Conservation (phyloP, 345 rosid species). For the Citrus inodora region DNA sequence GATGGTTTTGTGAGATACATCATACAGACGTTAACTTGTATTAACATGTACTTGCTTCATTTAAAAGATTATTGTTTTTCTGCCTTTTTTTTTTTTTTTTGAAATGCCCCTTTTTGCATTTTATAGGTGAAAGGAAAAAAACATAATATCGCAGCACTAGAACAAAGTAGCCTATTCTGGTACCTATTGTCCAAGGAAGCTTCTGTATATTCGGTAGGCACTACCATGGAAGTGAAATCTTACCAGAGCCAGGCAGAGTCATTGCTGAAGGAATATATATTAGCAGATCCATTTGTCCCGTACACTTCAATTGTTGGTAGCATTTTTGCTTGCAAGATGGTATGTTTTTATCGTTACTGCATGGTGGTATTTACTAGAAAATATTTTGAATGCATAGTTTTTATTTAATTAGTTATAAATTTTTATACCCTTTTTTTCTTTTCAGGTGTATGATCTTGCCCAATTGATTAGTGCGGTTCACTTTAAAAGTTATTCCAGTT, state of each 20-base stretch:
- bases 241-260: constrained; percentile 52
- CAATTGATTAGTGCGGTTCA: constrained; percentile 46
- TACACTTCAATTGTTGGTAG: constrained; percentile 57
- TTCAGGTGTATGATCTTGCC: constrained; percentile 61
- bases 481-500: constrained; percentile 55
- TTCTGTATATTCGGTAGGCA: constrained; percentile 12
- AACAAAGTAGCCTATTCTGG: constrained; percentile 2
- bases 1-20: background rate
- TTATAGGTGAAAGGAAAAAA: background rate
- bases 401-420: background rate
- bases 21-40: too few species aligned
- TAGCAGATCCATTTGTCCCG: constrained; percentile 52
- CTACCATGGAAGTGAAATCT: constrained; percentile 33
- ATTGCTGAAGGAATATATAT: constrained; percentile 52
- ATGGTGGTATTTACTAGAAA: background rate
- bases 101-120: background rate
- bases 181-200: constrained; percentile 12
- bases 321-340: constrained; percentile 55
- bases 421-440: background rate
- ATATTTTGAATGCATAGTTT: background rate
- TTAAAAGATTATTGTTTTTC: too few species aligned
- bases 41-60: too few species aligned
- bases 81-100: too few species aligned
- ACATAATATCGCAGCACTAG: background rate
- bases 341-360: constrained; percentile 15